These are phyloP conservation scores for Claviceps lovelessii DNA, from an alignment of 2,329 filamentous ascomycete species.

Conservation along the genomic window DNA sequence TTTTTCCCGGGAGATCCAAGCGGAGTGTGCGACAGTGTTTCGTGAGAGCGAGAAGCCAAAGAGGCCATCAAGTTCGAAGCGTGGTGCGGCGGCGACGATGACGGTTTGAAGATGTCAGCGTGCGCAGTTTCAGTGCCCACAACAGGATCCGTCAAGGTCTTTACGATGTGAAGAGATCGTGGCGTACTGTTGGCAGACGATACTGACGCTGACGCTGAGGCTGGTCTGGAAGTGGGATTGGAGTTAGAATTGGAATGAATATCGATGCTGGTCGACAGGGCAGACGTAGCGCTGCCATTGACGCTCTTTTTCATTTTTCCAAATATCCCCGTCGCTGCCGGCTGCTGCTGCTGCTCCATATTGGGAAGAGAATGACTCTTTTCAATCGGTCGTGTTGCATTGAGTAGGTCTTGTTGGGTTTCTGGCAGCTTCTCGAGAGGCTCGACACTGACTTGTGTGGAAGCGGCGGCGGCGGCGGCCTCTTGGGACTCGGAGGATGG, in stretches of 20 bases:
- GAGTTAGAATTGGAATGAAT: constrained; percentile 17
- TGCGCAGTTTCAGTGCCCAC: constrained; percentile 54
- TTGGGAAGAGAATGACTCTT: constrained; percentile 40
- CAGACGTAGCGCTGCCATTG: constrained; percentile 18
- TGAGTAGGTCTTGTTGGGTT: constrained; percentile 20
- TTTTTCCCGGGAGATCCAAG: constrained; percentile 19
- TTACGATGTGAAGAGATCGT: constrained; percentile 21
- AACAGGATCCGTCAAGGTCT: constrained; percentile 44
- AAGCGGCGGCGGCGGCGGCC: background rate
- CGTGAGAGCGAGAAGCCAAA: constrained; percentile 46
- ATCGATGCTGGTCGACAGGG: constrained; percentile 35
- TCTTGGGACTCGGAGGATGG: too few species aligned
- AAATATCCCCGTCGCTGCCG: constrained; percentile 30
- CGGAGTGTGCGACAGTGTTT: constrained; percentile 34
- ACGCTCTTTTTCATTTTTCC: constrained; percentile 31
- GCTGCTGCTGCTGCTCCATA: constrained; percentile 19
- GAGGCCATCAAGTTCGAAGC: constrained; percentile 54
- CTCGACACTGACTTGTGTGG: constrained; percentile 33
- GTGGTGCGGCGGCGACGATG: constrained; percentile 41
- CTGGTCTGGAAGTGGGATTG: constrained; percentile 27
- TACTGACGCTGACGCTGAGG: constrained; percentile 14
- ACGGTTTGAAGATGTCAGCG: constrained; percentile 47
- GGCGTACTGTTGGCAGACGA: constrained; percentile 18
- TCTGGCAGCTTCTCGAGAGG: constrained; percentile 35
- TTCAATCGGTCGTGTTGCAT: constrained; percentile 33